phyloP scores from a whole-genome alignment of 2,329 filamentous ascomycete genomes.

The Colletotrichum limetticola region DNA sequence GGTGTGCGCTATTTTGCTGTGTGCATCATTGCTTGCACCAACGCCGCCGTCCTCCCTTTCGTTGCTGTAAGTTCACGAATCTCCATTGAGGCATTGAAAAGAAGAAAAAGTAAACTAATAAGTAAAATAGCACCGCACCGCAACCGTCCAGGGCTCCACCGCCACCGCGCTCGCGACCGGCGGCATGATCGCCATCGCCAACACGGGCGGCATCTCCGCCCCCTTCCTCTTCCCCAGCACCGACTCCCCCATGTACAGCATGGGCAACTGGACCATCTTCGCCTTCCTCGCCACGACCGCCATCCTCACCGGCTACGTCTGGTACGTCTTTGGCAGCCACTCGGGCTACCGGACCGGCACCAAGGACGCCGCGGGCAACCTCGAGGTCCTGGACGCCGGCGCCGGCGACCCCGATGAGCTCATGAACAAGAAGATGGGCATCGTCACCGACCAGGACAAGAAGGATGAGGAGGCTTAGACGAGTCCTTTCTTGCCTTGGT shows the following conservation, averaged over 20 bases:
- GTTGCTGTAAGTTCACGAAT: conserved; percentile 42
- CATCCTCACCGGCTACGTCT: conserved; percentile 41
- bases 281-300: conserved; percentile 42
- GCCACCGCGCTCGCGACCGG: conserved; percentile 46
- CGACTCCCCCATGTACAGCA: conserved; percentile 45
- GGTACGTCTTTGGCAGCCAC: conserved; percentile 46
- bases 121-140: conserved; percentile 42
- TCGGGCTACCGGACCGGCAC: conserved; percentile 43
- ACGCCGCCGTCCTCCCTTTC: conserved; percentile 45
- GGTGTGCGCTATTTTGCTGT: conserved; percentile 45
- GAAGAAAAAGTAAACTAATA: neutral
- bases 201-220: conserved; percentile 46
- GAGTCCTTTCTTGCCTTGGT: no score
- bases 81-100: conserved; percentile 10
- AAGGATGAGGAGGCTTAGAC: conserved; percentile 31
- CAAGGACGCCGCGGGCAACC: conserved; percentile 35
- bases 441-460: conserved; percentile 35
- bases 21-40: conserved; percentile 47
- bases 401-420: conserved; percentile 36
- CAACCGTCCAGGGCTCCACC: conserved; percentile 45
- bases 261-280: conserved; percentile 49
- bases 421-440: conserved; percentile 38
- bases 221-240: conserved; percentile 46
- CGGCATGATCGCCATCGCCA: conserved; percentile 48
- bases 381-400: conserved; percentile 39